These are phyloP conservation scores for Infundibulicybe gibba DNA, from an alignment of 768 basidiomycete genomes.

Conservation along the genomic window DNA sequence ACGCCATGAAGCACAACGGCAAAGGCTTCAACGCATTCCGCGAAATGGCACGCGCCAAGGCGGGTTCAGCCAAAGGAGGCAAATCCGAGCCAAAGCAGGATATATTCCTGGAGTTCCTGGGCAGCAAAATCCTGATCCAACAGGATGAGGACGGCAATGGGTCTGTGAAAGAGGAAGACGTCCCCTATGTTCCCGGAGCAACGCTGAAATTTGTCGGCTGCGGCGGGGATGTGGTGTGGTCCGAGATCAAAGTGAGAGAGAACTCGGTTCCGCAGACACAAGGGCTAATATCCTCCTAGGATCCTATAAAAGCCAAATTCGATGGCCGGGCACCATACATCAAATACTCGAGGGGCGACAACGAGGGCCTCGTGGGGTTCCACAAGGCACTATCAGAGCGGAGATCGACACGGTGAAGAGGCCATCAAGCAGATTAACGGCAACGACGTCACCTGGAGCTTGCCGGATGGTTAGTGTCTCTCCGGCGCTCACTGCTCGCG, in stretches of 20 bases:
- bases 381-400: slow-evolving; percentile 70
- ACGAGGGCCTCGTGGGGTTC: slow-evolving; percentile 53
- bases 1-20: slow-evolving; percentile 39
- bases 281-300: slow-evolving; percentile 18
- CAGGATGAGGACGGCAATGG: slow-evolving; percentile 60
- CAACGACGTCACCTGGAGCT: slow-evolving; percentile 60
- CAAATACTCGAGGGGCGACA: slow-evolving; percentile 42
- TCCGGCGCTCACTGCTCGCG: slow-evolving; percentile 1
- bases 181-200: slow-evolving; percentile 50
- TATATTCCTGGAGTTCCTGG: slow-evolving; percentile 73
- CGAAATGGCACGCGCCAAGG: slow-evolving; percentile 47
- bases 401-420: slow-evolving; percentile 67
- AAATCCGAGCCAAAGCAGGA: slow-evolving; percentile 43
- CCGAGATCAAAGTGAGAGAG: slow-evolving; percentile 43
- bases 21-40: slow-evolving; percentile 80
- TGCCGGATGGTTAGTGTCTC: slow-evolving; percentile 49
- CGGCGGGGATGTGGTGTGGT: slow-evolving; percentile 44
- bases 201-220: slow-evolving; percentile 58
- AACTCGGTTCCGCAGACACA: neutral
- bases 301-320: slow-evolving; percentile 46
- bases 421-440: slow-evolving; percentile 61
- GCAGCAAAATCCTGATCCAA: slow-evolving; percentile 61
- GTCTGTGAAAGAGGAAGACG: slow-evolving; percentile 56
- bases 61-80: slow-evolving; percentile 23
- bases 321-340: slow-evolving; percentile 48